These are phyloP conservation scores for Phialophora verrucosa DNA, from an alignment of 2,329 filamentous ascomycete genomes.

Conservation along the genomic window DNA sequence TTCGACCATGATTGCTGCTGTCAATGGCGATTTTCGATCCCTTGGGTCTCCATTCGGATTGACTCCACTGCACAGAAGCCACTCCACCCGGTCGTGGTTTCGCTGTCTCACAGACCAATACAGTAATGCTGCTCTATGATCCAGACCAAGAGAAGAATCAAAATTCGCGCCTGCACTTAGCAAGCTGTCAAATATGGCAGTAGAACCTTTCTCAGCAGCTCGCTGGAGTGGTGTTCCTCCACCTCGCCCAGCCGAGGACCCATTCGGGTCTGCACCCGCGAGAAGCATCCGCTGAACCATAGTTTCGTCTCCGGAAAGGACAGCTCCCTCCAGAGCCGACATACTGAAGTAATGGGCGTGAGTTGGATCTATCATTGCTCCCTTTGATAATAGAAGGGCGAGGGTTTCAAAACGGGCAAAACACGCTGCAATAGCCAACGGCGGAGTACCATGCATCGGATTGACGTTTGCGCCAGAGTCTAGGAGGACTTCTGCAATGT, in stretches of 20 bases:
- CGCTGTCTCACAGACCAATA: slow-evolving; percentile 3
- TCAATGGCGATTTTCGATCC: slow-evolving; percentile 1
- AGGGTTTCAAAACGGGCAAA: neutral
- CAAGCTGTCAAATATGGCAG: slow-evolving; percentile 10
- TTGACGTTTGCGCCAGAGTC: neutral
- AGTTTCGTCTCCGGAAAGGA: neutral
- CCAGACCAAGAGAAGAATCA: neutral
- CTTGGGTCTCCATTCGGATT: neutral
- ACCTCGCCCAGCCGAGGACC: neutral
- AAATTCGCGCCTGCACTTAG: neutral
- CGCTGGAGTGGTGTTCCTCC: slow-evolving; percentile 6
- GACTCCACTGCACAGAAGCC: slow-evolving; percentile 1
- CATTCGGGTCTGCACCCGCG: slow-evolving; percentile 9
- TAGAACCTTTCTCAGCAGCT: slow-evolving; percentile 6
- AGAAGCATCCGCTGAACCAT: slow-evolving; percentile 4
- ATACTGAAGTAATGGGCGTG: neutral
- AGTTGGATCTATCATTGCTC: slow-evolving; percentile 1
- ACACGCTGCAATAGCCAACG: slow-evolving; percentile 12
- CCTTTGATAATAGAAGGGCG: slow-evolving; percentile 1
- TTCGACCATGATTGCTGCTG: neutral
- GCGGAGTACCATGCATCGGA: neutral
- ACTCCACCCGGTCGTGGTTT: neutral
- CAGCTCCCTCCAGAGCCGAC: slow-evolving; percentile 12
- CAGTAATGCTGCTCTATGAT: neutral
- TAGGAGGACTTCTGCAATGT: slow-evolving; percentile 1